These are phyloP conservation scores for Debaryomycetaceae sp. DNA, from an alignment of 1,139 yeast genomes.

Conservation along the genomic window DNA sequence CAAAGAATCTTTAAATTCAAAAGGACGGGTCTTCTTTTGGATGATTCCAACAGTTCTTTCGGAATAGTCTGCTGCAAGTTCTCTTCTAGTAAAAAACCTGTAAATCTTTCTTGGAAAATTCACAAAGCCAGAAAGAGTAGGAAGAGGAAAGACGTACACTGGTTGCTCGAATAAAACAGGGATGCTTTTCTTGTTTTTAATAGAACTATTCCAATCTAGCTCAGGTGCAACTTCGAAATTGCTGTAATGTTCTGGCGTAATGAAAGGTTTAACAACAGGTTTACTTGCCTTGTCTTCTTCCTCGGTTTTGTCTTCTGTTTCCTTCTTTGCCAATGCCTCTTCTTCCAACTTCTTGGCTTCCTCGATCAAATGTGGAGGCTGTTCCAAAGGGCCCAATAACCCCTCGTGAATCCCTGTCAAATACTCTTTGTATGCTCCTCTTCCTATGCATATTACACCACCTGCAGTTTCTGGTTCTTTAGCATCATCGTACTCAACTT, in stretches of 20 bases:
- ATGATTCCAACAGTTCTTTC: conserved; percentile 59
- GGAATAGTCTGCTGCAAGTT: conserved; percentile 70
- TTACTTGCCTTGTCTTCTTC: conserved; percentile 25
- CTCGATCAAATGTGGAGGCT: conserved; percentile 42
- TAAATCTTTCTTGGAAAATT: conserved; percentile 74
- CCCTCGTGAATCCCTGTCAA: conserved; percentile 92
- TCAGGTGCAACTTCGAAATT: conserved; percentile 61
- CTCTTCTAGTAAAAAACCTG: conserved; percentile 73
- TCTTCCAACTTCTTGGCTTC: conserved; percentile 26
- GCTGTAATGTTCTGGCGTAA: conserved; percentile 53
- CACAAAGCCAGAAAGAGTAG: conserved; percentile 73
- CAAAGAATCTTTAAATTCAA: conserved; percentile 50
- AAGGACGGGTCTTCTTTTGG: conserved; percentile 54
- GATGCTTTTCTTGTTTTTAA: conserved; percentile 34
- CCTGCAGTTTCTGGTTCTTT: conserved; percentile 53
- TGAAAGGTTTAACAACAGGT: conserved; percentile 64
- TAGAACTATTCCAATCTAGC: conserved; percentile 27
- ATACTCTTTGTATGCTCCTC: conserved; percentile 96
- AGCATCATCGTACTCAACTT: conserved; percentile 46
- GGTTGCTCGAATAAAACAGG: conserved; percentile 75
- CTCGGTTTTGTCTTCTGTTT: conserved; percentile 29
- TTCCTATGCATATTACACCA: conserved; percentile 87
- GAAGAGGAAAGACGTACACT: conserved; percentile 66
- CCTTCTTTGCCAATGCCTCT: conserved; percentile 14
- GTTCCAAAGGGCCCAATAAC: conserved; percentile 81